Evolutionary conservation across 2,329 filamentous ascomycete genomes (phyloP).

Genomic region (Nothophaeocryptopus gaeumannii): DNA sequence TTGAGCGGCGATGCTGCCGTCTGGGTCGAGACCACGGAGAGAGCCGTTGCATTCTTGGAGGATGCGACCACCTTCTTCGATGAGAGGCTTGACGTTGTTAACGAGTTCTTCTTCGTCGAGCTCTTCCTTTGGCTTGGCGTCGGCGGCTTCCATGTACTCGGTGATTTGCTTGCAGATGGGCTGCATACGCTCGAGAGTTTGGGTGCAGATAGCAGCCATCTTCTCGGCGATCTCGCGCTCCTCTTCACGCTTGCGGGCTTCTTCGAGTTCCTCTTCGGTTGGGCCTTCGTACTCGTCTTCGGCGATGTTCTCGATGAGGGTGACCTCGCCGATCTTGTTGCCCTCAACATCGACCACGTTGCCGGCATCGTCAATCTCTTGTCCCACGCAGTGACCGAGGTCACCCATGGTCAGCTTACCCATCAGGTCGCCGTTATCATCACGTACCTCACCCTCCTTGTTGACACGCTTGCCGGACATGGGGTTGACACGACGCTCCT

Average conservation of each 20-base stretch:
- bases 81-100: slow-evolving; percentile 78
- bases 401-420: slow-evolving; percentile 51
- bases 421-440: slow-evolving; percentile 51
- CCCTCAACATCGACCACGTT: slow-evolving; percentile 55
- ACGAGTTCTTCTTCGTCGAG: slow-evolving; percentile 88
- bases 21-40: slow-evolving; percentile 83
- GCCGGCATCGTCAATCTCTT: slow-evolving; percentile 53
- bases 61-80: slow-evolving; percentile 80
- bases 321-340: slow-evolving; percentile 63
- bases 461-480: slow-evolving; percentile 57
- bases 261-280: slow-evolving; percentile 53
- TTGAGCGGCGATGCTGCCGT: slow-evolving; percentile 78
- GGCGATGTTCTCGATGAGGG: slow-evolving; percentile 58
- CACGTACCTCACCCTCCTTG: slow-evolving; percentile 53
- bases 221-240: slow-evolving; percentile 75
- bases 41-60: slow-evolving; percentile 82
- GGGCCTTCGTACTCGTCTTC: slow-evolving; percentile 53
- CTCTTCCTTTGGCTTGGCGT: slow-evolving; percentile 78
- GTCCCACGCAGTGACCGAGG: slow-evolving; percentile 51
- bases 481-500: slow-evolving; percentile 56
- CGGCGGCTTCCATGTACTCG: slow-evolving; percentile 76
- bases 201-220: slow-evolving; percentile 69
- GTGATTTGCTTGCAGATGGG: slow-evolving; percentile 85
- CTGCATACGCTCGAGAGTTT: slow-evolving; percentile 78
- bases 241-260: slow-evolving; percentile 55